Evolutionary conservation across 441 rosid genomes (phyloP).

Genomic region (Lepidium campestre): DNA sequence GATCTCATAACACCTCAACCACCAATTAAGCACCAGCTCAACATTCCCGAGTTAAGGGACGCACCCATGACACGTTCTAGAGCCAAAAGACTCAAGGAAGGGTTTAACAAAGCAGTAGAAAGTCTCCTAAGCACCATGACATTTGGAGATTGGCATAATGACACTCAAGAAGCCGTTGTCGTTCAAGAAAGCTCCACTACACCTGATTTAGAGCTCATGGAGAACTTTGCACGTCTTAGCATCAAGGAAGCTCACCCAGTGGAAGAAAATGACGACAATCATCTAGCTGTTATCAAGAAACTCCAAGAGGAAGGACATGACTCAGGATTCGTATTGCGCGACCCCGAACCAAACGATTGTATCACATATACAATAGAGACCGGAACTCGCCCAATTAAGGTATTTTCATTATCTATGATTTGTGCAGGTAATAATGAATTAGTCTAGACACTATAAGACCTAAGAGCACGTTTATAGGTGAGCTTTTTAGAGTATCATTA

Average conservation of each 20-base stretch:
- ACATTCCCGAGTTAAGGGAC: not conserved
- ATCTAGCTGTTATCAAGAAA: not conserved
- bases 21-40: no score
- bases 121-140: not conserved
- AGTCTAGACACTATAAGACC: no score
- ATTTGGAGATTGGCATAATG: no score
- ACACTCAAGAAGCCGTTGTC: not conserved
- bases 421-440: not conserved
- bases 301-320: not conserved
- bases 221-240: not conserved
- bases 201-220: not conserved
- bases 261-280: not conserved
- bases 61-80: not conserved
- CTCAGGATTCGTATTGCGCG: not conserved
- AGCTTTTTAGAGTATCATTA: no score
- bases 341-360: not conserved
- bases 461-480: no score
- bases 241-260: not conserved
- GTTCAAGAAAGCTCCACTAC: not conserved
- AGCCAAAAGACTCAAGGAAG: not conserved
- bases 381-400: not conserved
- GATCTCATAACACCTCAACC: no score
- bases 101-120: not conserved
- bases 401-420: not conserved
- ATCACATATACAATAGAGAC: not conserved